These are phyloP conservation scores for Rhodotorula taiwanensis DNA, from an alignment of 768 basidiomycete species.

Conservation along the genomic window DNA sequence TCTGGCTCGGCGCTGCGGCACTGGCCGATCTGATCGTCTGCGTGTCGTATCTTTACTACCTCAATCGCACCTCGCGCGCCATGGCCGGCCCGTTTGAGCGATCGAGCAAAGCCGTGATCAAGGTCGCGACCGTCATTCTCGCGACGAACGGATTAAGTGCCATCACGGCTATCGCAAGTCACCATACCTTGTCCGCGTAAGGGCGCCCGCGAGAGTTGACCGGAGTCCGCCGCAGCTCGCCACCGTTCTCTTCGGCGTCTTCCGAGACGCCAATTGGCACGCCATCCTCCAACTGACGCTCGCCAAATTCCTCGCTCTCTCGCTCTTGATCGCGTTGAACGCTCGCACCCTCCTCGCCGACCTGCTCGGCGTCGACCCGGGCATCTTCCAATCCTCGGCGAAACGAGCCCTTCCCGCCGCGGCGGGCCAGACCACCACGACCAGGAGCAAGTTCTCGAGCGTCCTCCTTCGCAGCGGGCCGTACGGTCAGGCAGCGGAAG, in stretches of 20 bases:
- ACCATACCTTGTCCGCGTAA: neutral
- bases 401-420: neutral
- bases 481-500: neutral
- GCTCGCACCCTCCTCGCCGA: conserved; percentile 15
- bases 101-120: conserved; percentile 7
- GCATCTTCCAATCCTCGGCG: neutral
- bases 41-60: neutral
- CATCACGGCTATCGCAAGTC: conserved; percentile 10
- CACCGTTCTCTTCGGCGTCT: conserved; percentile 15
- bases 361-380: conserved; percentile 15
- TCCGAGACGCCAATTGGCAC: conserved; percentile 12
- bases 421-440: too few relatives aligned
- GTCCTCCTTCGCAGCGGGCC: neutral
- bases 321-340: conserved; percentile 21
- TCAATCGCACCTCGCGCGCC: neutral
- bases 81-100: conserved; percentile 24
- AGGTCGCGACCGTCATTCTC: conserved; percentile 15
- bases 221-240: conserved; percentile 6
- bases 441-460: too few relatives aligned
- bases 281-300: conserved; percentile 13
- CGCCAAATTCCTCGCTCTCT: conserved; percentile 12
- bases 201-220: neutral
- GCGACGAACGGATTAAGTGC: conserved; percentile 13
- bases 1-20: conserved; percentile 15
- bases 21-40: conserved; percentile 1